Base-by-base conservation (phyloP, 176 grass and related monocot species). In the Saccharum officinarum region DNA sequence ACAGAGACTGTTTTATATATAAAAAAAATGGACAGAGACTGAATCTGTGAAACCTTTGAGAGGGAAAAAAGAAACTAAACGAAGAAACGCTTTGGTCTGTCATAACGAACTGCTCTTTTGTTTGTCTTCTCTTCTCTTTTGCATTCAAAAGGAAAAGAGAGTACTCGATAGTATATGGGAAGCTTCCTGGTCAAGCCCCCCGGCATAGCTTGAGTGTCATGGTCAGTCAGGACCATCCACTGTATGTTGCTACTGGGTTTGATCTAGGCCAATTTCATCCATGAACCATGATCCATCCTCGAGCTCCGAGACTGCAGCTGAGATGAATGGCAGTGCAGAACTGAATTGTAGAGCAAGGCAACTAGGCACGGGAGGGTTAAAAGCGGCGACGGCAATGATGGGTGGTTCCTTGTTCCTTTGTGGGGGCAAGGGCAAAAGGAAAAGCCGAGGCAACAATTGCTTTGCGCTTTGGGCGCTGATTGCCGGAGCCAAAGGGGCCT, bases 121-220 rank as follows among this genome's bases (percentile, higher is more conserved):
- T 77, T 40, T 79, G 46, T 78, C 8, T 59, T 46, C 14, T 37
- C 30, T 37, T 12, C 33, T 37, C 28, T 6, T 6, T 7, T 38
- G 36, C 25, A 1, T 52, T 70, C 40, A 5, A 76, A 23, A 5
- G 39, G 15, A 33, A 30, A 57, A 50, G 28, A 3, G 81, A 44
- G 37, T 38, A 38, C 37, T 38, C 37, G 1, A 38, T 38, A 38
- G 37, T 38, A 38, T 38, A 54, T 17, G 6, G 8, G 65, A 86
- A 72, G 54, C 88, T 90, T 90, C 20, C n/a, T 30, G 74, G 57
- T 54, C 5, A 90, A 79, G 88, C 55, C 16, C 73, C 34, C 14
- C 73, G 63, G 34, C 65, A 78, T 73, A 72, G 50, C 13, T 47
- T 13, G 47, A 50, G 4, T 17, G 15, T 57, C 54, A 7, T 7